Evolutionary conservation across 129 eudicot species (phyloP).

Genomic region (Apium graveolens): DNA sequence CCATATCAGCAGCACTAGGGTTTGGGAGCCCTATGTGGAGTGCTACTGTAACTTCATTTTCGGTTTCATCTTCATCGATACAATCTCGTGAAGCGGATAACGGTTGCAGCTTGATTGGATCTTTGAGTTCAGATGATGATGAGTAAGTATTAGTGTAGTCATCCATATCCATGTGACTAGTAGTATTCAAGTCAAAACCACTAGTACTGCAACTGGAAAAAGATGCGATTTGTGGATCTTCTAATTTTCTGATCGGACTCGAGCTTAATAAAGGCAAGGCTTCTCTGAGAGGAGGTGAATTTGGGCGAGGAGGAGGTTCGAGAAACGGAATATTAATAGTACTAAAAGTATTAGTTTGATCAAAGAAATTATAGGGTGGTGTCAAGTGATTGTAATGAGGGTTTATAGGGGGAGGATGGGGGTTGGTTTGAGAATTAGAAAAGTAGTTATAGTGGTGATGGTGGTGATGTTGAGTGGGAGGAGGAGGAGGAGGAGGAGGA

Average conservation of each 20-base stretch:
- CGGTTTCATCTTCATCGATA: constrained; percentile 20
- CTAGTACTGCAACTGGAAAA: constrained; percentile 19
- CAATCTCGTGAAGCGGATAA: not conserved
- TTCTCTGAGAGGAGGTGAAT: constrained; percentile 76
- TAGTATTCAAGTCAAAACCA: not conserved
- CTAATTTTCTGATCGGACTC: constrained; percentile 40
- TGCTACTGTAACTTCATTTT: constrained; percentile 57
- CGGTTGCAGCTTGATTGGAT: not conserved
- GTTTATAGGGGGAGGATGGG: constrained; percentile 1
- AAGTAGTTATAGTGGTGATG: constrained; percentile 18
- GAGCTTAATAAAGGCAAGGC: constrained; percentile 73
- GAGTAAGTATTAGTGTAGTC: not conserved
- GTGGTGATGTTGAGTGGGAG: not conserved
- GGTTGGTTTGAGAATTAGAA: constrained; percentile 19
- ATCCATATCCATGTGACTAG: constrained; percentile 36
- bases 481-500: constrained; percentile 4
- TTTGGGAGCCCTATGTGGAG: constrained; percentile 84
- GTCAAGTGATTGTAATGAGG: constrained; percentile 6
- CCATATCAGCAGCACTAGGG: constrained; percentile 70
- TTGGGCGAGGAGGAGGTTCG: constrained; percentile 36
- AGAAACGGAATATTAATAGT: constrained; percentile 3
- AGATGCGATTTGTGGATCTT: constrained; percentile 13
- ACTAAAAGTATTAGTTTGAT: not conserved
- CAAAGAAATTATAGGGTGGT: constrained; percentile 24
- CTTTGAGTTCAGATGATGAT: not conserved